Conservation (phyloP, 2,329 filamentous ascomycete species). For the Fusarium anthophilum region DNA sequence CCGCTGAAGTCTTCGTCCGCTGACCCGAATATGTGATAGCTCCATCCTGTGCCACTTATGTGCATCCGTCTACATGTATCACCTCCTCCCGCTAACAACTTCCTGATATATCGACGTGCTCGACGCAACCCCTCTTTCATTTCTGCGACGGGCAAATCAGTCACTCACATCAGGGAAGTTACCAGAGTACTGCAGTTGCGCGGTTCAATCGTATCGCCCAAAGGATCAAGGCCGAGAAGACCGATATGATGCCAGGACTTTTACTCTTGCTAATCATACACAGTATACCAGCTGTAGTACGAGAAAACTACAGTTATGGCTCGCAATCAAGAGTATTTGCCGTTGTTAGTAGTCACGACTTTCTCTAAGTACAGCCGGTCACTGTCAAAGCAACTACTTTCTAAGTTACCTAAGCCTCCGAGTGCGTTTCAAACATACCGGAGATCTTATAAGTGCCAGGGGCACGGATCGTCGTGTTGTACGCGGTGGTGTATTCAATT, state of each 20-base stretch:
- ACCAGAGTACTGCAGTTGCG: fast-evolving
- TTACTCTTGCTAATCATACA: fast-evolving
- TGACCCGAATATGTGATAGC: background rate
- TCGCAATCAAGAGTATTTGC: fast-evolving
- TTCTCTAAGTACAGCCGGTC: fast-evolving
- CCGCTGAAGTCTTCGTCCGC: background rate
- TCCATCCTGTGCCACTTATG: background rate
- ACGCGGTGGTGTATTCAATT: fast-evolving
- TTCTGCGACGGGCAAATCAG: fast-evolving
- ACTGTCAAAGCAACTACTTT: fast-evolving
- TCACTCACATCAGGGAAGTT: background rate
- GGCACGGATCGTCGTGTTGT: fast-evolving
- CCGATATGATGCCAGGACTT: background rate
- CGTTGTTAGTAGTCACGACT: too few species aligned
- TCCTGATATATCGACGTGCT: background rate
- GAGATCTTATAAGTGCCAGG: fast-evolving
- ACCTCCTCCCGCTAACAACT: background rate
- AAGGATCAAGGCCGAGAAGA: fast-evolving
- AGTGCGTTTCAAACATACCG: fast-evolving
- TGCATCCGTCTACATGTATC: background rate
- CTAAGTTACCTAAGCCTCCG: fast-evolving
- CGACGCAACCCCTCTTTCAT: background rate
- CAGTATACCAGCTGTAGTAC: background rate
- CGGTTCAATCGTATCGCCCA: fast-evolving
- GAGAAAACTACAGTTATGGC: fast-evolving